Base-by-base conservation (phyloP, 176 grass and related monocot genomes). In the Carex parvula region DNA sequence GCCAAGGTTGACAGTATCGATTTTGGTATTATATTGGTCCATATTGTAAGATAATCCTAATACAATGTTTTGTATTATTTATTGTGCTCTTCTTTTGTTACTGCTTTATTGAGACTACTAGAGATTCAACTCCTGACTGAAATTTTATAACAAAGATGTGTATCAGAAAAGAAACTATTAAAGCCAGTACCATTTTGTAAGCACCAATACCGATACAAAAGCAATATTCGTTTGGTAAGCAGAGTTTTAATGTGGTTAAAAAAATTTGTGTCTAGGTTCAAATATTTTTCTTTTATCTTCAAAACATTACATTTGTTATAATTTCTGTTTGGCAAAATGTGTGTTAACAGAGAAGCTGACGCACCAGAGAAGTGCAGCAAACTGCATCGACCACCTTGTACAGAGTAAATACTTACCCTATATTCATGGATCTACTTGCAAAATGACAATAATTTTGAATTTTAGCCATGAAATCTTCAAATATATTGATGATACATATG, bases 381-480 rank as follows among this genome's bases (percentile, higher is more conserved):
- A 9, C 78, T 84, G 57, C 57, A 69, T 82, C 83, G 64, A 76
- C 87, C 87, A 53, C 83, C 87, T 50, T 89, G 87, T 79, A 75
- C 87, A 65, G 87, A 52, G 87, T 89, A 85, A 35, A 37, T 37
- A 32, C 6, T 58, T 14, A 16, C 1, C 32, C 13, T 84, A 16
- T 32, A 10, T 73, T 52, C 22, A 16, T 80, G 21, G 11, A 35
- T 80, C 29, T 33, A 60, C 26, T 53, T 60, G 6, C 8, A 20
- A 80, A 80, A 33, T 61, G 18, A n/a, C 16, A 33, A 42, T 74
- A 16, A 50, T 6, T 50, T 74, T 39, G n/a, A 18, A 21, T 29
- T 42, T 29, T n/a, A 59, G 30, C 20, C 57, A 11, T 17, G 33
- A 32, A 29, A 17, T 37, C 48, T 57, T 15, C 22, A 8, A 32